These are phyloP conservation scores for Penicilliopsis zonata DNA, from an alignment of 495 filamentous ascomycete genomes.

Conservation along the genomic window DNA sequence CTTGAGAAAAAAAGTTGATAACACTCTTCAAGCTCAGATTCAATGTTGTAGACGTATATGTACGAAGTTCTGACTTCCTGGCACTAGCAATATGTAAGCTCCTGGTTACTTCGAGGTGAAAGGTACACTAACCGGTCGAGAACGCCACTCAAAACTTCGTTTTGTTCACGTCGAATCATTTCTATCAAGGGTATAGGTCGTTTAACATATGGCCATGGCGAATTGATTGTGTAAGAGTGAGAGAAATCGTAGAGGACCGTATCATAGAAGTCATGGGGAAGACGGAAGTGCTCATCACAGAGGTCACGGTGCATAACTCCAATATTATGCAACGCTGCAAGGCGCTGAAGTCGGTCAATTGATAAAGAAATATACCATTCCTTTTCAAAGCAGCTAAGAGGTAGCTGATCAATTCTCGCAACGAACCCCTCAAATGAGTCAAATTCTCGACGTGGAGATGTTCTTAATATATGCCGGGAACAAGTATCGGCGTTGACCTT, in stretches of 20 bases:
- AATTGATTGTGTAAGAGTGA: slow-evolving; percentile 5
- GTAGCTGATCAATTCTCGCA: neutral
- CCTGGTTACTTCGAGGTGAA: neutral
- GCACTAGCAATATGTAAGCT: slow-evolving; percentile 1
- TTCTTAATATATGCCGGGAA: slow-evolving; percentile 1
- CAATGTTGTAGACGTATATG: neutral
- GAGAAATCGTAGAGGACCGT: slow-evolving; percentile 12
- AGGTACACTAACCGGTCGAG: neutral
- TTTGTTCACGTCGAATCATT: slow-evolving; percentile 1
- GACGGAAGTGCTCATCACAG: slow-evolving; percentile 8
- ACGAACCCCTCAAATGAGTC: neutral
- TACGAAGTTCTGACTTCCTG: neutral
- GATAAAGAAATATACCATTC: slow-evolving; percentile 8
- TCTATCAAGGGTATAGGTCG: slow-evolving; percentile 3
- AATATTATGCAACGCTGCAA: slow-evolving; percentile 7
- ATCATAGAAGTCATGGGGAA: slow-evolving; percentile 8
- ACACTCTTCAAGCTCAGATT: neutral
- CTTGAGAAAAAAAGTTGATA: neutral
- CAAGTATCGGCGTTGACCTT: neutral
- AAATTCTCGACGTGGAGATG: neutral
- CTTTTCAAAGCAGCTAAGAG: slow-evolving; percentile 5
- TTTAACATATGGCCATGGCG: slow-evolving; percentile 1
- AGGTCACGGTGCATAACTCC: slow-evolving; percentile 10
- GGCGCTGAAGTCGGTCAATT: slow-evolving; percentile 7
- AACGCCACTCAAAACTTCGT: neutral